Base-by-base conservation (phyloP, 2,329 filamentous ascomycete species). In the Talaromyces pinophilus region DNA sequence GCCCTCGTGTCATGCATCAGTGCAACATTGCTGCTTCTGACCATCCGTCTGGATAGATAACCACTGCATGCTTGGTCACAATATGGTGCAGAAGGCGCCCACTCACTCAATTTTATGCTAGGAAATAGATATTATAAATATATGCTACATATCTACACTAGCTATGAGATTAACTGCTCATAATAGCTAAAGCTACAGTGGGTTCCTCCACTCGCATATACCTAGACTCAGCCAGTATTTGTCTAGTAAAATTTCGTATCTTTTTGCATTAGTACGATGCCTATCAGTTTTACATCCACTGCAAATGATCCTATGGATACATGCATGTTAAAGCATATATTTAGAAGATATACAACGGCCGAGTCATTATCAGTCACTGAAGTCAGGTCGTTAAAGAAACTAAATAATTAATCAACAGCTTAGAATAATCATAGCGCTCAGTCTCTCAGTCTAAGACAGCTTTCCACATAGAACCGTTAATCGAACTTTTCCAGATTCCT, bases 1-100 rank as follows among this genome's bases (percentile, higher is more conserved):
- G 77, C 0, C 76, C 76, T 6, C 72, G 77, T 17, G 71, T 78
- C 48, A 79, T 79, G 77, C 77, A 79, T 69, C 77, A 79, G 67
- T 79, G 77, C 63, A 79, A 77, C 55, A 70, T 72, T 67, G 71
- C 71, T 17, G 70, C 71, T 46, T 72, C 71, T 19, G 71, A 71
- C 55, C 72, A 71, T 40, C 63, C 63, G 2, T 60, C 63, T 60
- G 55, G 63, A 33, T 65, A 65, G 55, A 28, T 2, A 63, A 22
- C 44, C n/a, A 11, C 19, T 25, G 6, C 5, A 52, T 30, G 48
- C 25, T 52, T 30, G 25, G 11, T 52, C 6, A 44, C 35, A 44
- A 44, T 44, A n/a, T 44, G 40, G 40, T 44, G 40, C 5, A 44
- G 40, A 44, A 44, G n/a, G 40, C 40, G 40, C 40, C 40, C 40